A percentile compares a stretch with the other conserved stretches of the same genome.
These are phyloP conservation scores for Umbelopsis isabellina DNA, from an alignment of 192 early-diverging fungal species.

Conservation along the genomic window DNA sequence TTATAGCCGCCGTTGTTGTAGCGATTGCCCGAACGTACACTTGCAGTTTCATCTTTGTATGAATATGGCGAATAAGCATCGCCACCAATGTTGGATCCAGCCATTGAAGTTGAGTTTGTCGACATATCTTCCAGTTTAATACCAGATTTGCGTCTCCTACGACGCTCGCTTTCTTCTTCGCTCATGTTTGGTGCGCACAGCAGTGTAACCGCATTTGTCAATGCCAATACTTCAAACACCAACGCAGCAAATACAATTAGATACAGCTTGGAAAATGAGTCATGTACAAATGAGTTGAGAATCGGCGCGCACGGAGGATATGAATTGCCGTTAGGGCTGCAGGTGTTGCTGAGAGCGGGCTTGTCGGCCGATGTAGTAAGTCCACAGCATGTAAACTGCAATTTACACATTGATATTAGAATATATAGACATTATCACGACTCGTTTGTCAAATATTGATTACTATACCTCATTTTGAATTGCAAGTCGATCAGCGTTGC, in stretches of 20 bases:
- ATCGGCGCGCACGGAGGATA: conserved; percentile 14
- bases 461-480: conserved; percentile 29
- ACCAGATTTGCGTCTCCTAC: conserved; percentile 31
- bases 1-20: not conserved
- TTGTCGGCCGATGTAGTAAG: conserved; percentile 23
- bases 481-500: conserved; percentile 6
- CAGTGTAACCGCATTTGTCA: conserved; percentile 33
- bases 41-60: conserved; percentile 16
- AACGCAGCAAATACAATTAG: conserved; percentile 33
- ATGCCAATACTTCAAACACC: conserved; percentile 25
- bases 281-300: conserved; percentile 4
- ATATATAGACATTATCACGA: not conserved
- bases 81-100: conserved; percentile 17
- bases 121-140: conserved; percentile 37
- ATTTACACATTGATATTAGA: not conserved
- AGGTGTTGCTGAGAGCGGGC: conserved; percentile 20
- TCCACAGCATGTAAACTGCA: conserved; percentile 36
- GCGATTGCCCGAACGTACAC: not conserved
- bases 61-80: conserved; percentile 11
- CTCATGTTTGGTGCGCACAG: conserved; percentile 26
- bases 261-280: conserved; percentile 31
- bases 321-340: not conserved
- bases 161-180: conserved; percentile 27
- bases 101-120: conserved; percentile 13
- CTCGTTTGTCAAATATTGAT: not conserved